Base-by-base conservation (phyloP, 2,329 filamentous ascomycete genomes). In the Lecanoromycetidae sp. region DNA sequence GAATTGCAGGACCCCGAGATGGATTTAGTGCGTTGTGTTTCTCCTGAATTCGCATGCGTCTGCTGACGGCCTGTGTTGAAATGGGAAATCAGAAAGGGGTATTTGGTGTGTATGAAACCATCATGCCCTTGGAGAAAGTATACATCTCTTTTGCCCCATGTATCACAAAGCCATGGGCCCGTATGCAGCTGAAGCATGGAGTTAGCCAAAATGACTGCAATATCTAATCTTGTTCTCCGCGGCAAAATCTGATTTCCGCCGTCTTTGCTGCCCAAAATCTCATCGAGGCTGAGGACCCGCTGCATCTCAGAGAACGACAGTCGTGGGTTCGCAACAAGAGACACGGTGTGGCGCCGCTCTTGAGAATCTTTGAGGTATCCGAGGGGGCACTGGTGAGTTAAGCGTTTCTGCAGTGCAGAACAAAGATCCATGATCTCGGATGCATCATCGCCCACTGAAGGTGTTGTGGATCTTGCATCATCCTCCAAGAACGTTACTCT, bases 131-230 rank as follows among this genome's bases (percentile, higher is more conserved):
- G 30, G 13, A 45, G n/a, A 20, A 37, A 37, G 42, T 20, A 34
- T 37, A 45, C 29, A 34, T 45, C 42, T 32, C 15, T 37, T 8
- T 45, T 45, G 22, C 30, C 34, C 42, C 42, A 45, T 27, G n/a
- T 6, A n/a, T 25, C 23, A 23, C 15, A 15, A 25, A 45, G 42
- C 42, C 42, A 37, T n/a, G 42, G 42, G 23, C 13, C 20, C 17
- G 42, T 17, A 23, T 45, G 33, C 26, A 45, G 22, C 15, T 45
- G 30, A 23, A 45, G 42, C n/a, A 45, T 23, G 9, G 42, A 29
- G 26, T 45, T 29, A 37, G 42, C 30, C 17, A 45, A 23, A 27
- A 32, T 37, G 15, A 45, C 30, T 35, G 42, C 42, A 27, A 45
- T 45, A 20, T 13, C 17, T 3, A 38, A 13, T n/a, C 35, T 10